Evolutionary conservation across 768 basidiomycete genomes (phyloP), one percentile per base, ranked within the genome.

Genomic region (Leucogyrophana mollusca): DNA sequence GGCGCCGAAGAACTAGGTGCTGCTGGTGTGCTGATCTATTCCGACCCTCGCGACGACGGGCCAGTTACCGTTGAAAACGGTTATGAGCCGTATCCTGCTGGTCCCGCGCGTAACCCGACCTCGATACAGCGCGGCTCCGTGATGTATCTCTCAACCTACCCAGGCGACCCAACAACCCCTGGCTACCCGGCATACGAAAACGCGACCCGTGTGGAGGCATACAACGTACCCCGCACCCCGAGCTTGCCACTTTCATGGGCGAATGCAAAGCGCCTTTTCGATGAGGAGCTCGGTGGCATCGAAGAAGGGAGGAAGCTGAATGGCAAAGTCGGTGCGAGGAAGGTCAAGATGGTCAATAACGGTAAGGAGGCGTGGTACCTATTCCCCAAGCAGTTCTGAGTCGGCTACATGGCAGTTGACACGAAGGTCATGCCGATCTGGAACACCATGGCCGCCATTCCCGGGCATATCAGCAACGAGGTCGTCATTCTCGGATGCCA

Each of bases 211-310:
- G 69, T 67, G 22, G 77, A 78, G 30, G 77, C 73, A 18, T 68
- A 64, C 34, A 89, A 85, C 54, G 77, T 86, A 30, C 88, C 90
- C 2, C 63, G 59, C 14, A 92, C 93, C 50, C 90, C 90, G 1
- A 92, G 90, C 57, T 65, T 97, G n/a, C 95, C 95, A 1, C 80
- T 96, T 52, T 90, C 87, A 0, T 94, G 90, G 85, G 68, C 73
- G 37, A 95, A 94, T 58, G 94, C 91, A 1, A 65, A 83, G 50
- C 73, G 76, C 14, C 68, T 94, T 7, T 68, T 93, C 8, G 72
- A 65, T 34, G 64, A 78, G 47, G 79, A 80, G 54, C 76, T 82
- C 33, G 72, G 65, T 4, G 67, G 68, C 13, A 52, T 73, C 20
- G 65, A 73, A 39, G 53, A 62, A 71, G 49, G 64, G 56, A 45